Conservation (phyloP, 1,284 basidiomycete genomes). For the Tylopilus orsonianus region DNA sequence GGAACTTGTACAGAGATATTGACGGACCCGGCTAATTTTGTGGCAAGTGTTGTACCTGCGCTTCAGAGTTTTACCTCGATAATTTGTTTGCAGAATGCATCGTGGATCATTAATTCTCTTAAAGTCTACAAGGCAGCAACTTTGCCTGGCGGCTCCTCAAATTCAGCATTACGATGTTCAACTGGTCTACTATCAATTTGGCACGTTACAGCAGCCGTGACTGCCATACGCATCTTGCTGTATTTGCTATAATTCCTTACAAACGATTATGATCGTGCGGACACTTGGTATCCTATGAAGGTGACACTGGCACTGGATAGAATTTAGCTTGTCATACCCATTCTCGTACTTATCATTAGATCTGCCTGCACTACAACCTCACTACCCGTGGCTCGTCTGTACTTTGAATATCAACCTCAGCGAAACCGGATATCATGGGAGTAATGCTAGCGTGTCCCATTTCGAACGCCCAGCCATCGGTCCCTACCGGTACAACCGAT, state of each 20-base stretch:
- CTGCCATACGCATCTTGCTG: constrained; percentile 15
- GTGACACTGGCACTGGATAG: constrained; percentile 13
- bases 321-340: constrained; percentile 9
- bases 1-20: constrained; percentile 67
- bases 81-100: constrained; percentile 46
- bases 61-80: neutral
- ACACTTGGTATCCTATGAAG: constrained; percentile 12
- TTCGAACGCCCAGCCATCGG: constrained; percentile 79
- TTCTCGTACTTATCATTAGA: neutral
- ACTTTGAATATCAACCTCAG: constrained; percentile 47
- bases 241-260: constrained; percentile 16
- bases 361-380: constrained; percentile 40
- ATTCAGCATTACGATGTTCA: constrained; percentile 7
- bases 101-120: constrained; percentile 57
- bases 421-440: constrained; percentile 71
- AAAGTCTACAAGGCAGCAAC: constrained; percentile 51
- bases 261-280: constrained; percentile 1
- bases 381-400: constrained; percentile 44
- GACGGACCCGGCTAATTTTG: constrained; percentile 69
- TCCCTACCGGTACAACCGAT: constrained; percentile 64
- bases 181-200: constrained; percentile 2
- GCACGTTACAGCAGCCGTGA: constrained; percentile 6
- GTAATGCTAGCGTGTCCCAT: constrained; percentile 72
- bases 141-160: constrained; percentile 34
- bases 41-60: constrained; percentile 39